phyloP scores from a whole-genome alignment of 2,329 filamentous ascomycete genomes.

The Neofusicoccum laricinum region DNA sequence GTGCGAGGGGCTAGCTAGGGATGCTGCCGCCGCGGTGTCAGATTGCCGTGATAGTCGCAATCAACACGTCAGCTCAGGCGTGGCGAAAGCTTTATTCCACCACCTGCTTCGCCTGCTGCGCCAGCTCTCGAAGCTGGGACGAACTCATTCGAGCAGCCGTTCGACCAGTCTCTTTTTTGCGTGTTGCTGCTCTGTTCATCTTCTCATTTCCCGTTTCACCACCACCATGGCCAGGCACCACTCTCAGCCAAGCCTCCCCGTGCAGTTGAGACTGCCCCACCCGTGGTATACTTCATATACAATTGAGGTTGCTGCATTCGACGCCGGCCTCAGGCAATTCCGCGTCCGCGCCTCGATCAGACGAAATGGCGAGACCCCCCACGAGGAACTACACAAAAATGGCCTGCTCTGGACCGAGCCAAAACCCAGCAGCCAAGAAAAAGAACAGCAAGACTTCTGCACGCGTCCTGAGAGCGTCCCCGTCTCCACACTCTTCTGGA shows the following conservation, averaged over 20 bases:
- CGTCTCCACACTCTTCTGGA: neutral
- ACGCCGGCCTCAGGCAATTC: neutral
- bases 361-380: constrained; percentile 21
- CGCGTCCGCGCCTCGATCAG: constrained; percentile 12
- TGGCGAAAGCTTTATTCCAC: no score
- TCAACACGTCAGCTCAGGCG: no score
- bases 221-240: neutral
- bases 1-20: no score
- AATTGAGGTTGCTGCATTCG: neutral
- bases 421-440: constrained; percentile 29
- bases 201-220: neutral
- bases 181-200: neutral
- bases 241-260: neutral
- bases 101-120: no score
- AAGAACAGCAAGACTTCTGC: neutral
- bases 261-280: constrained; percentile 33
- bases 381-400: constrained; percentile 29
- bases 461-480: neutral
- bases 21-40: no score
- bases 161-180: no score
- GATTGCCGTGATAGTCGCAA: no score
- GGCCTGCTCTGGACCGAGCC: constrained; percentile 30
- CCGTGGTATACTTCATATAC: constrained; percentile 36
- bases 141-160: no score
- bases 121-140: no score